A percentile compares a stretch with the other conserved stretches of the same genome.
Conservation (phyloP, 2,329 filamentous ascomycete genomes). For the Davidsoniella neocaledoniae region DNA sequence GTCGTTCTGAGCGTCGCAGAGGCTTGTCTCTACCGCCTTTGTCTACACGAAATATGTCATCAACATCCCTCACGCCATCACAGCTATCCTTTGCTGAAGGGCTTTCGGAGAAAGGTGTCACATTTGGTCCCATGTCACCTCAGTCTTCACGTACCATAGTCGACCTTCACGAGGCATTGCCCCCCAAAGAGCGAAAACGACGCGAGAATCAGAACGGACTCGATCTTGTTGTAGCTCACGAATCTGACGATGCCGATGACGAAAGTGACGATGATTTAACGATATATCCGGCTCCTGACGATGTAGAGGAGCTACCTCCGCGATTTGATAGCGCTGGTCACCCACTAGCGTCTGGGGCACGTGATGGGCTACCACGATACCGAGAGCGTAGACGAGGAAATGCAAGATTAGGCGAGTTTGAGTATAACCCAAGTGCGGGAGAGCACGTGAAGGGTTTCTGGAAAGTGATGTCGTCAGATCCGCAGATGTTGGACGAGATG, state of each 20-base stretch:
- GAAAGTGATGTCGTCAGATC: not conserved
- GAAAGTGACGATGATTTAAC: slow-evolving; percentile 16
- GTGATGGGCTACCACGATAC: not conserved
- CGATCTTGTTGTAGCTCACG: slow-evolving; percentile 12
- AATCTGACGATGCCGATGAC: slow-evolving; percentile 12
- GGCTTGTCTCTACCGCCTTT: not conserved
- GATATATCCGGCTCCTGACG: slow-evolving; percentile 13
- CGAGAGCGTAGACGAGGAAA: not conserved
- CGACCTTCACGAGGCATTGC: slow-evolving; percentile 9
- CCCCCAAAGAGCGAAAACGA: slow-evolving; percentile 4
- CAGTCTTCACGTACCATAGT: slow-evolving; percentile 16
- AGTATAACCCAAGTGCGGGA: not conserved
- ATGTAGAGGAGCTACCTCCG: slow-evolving; percentile 29
- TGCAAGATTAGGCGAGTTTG: not conserved
- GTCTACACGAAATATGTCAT: not conserved
- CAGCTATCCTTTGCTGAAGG: not conserved
- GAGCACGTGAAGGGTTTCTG: not conserved
- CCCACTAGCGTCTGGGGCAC: slow-evolving; percentile 18
- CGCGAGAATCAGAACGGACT: slow-evolving; percentile 8
- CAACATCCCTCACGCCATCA: not conserved
- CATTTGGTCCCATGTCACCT: slow-evolving; percentile 33
- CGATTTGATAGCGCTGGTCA: slow-evolving; percentile 30
- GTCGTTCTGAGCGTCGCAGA: slow-evolving; percentile 1
- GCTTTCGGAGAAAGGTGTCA: slow-evolving; percentile 17
- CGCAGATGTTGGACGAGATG: not conserved